These are phyloP conservation scores for Rhodofomes roseus DNA, from an alignment of 1,284 basidiomycete genomes.

Conservation along the genomic window DNA sequence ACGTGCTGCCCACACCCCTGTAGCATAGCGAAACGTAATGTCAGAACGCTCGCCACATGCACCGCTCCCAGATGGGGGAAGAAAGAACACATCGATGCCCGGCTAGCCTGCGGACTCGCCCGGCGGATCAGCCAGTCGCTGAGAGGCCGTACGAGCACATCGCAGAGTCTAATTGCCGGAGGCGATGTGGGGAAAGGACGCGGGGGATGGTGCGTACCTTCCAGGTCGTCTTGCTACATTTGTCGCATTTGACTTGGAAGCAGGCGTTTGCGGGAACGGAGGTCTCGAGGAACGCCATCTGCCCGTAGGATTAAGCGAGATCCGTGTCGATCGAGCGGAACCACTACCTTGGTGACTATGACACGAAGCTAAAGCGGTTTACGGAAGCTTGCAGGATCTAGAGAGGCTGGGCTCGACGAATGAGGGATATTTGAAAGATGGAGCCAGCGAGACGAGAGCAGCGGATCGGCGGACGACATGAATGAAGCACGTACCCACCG, in stretches of 20 bases:
- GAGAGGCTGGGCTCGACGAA: background rate
- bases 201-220: constrained; percentile 39
- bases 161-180: constrained; percentile 9
- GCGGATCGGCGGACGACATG: background rate
- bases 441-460: background rate
- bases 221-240: constrained; percentile 75
- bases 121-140: constrained; percentile 4
- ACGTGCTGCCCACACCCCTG: constrained; percentile 71
- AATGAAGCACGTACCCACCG: background rate
- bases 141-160: constrained; percentile 8
- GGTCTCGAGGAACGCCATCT: constrained; percentile 21
- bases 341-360: background rate
- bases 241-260: constrained; percentile 52
- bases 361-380: background rate
- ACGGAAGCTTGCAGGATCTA: background rate
- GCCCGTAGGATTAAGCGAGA: background rate
- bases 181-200: background rate
- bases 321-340: background rate
- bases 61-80: constrained; percentile 4
- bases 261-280: constrained; percentile 49
- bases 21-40: constrained; percentile 16
- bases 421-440: background rate
- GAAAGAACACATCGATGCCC: background rate
- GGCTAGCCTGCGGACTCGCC: background rate
- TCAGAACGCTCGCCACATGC: constrained; percentile 10